A percentile compares a stretch with the other conserved stretches of the same genome.
Conservation (phyloP, 2,329 filamentous ascomycete species). For the Curvularia spicifera region DNA sequence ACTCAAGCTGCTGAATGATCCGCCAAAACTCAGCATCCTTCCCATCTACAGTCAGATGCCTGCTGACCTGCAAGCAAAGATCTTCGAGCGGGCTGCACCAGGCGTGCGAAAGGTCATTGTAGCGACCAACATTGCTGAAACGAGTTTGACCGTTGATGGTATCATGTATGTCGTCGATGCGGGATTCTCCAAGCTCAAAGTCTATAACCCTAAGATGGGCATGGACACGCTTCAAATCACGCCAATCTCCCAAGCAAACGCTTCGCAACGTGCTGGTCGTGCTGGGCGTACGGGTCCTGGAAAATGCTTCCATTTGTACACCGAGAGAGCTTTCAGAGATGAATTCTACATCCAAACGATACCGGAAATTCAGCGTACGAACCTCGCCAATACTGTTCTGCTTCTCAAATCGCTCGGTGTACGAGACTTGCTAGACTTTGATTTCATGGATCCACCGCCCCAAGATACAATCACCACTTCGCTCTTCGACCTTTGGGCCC, state of each 20-base stretch:
- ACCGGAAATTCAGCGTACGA: conserved; percentile 95
- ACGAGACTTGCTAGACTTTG: conserved; percentile 91
- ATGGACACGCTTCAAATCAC: conserved; percentile 99
- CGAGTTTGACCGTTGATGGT: conserved; percentile 94
- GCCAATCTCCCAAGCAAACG: conserved; percentile 95
- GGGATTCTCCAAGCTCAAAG: conserved; percentile 96
- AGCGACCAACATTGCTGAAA: conserved; percentile 98
- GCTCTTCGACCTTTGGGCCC: conserved; percentile 95
- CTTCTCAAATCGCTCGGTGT: conserved; percentile 94
- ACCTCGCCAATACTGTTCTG: conserved; percentile 91
- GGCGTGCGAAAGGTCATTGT: conserved; percentile 97
- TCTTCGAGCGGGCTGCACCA: conserved; percentile 88
- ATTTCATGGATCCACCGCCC: conserved; percentile 98
- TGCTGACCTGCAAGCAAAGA: conserved; percentile 94
- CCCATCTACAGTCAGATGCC: conserved; percentile 99
- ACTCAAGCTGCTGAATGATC: conserved; percentile 87
- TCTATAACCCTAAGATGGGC: conserved; percentile 98
- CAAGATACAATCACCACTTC: conserved; percentile 98
- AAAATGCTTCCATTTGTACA: conserved; percentile 92
- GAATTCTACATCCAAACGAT: conserved; percentile 97
- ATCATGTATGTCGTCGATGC: conserved; percentile 99
- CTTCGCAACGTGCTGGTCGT: conserved; percentile 89
- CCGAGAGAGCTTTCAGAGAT: conserved; percentile 92
- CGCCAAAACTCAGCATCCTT: conserved; percentile 89
- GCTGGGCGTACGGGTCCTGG: conserved; percentile 94